Percentiles rank a stretch among this genome's conserved stretches.
phyloP scores from a whole-genome alignment of 2,329 filamentous ascomycete species.

The Aspergillus sp. region DNA sequence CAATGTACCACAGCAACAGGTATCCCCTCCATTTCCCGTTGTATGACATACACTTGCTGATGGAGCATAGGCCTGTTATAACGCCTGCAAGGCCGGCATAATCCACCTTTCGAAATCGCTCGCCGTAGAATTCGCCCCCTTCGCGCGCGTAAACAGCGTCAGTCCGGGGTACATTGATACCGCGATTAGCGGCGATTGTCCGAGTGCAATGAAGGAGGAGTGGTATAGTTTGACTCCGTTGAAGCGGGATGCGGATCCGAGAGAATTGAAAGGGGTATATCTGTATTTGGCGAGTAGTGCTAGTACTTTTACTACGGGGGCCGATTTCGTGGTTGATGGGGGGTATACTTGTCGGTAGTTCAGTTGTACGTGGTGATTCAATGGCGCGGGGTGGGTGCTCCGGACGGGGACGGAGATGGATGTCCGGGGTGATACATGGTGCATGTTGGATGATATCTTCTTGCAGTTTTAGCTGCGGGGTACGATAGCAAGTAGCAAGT shows the following conservation, averaged over 20 bases:
- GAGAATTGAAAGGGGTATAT: slow-evolving; percentile 70
- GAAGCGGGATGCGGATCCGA: slow-evolving; percentile 51
- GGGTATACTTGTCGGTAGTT: slow-evolving; percentile 44
- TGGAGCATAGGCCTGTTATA: slow-evolving; percentile 42
- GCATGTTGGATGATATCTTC: not conserved
- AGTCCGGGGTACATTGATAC: slow-evolving; percentile 46
- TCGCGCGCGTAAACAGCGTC: slow-evolving; percentile 48
- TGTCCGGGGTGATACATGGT: not conserved
- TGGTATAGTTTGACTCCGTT: slow-evolving; percentile 4
- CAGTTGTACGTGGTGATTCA: not conserved
- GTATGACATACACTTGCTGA: not conserved
- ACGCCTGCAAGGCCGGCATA: slow-evolving; percentile 49
- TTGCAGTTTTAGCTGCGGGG: not conserved
- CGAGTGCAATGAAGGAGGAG: slow-evolving; percentile 1
- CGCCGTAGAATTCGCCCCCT: slow-evolving; percentile 48
- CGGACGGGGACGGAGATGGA: not conserved
- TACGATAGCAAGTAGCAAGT: not conserved
- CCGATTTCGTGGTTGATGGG: slow-evolving; percentile 64
- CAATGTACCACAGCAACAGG: slow-evolving; percentile 58
- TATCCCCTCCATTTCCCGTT: too few species aligned
- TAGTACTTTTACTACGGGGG: slow-evolving; percentile 67
- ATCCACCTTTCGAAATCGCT: slow-evolving; percentile 48
- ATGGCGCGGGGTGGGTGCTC: not conserved
- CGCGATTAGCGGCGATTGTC: slow-evolving; percentile 27
- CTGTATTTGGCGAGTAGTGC: slow-evolving; percentile 70